A percentile compares a stretch with the other conserved stretches of the same genome.
These are phyloP conservation scores for Coemansia sp. DNA, from an alignment of 192 early-diverging fungal genomes.

Conservation along the genomic window DNA sequence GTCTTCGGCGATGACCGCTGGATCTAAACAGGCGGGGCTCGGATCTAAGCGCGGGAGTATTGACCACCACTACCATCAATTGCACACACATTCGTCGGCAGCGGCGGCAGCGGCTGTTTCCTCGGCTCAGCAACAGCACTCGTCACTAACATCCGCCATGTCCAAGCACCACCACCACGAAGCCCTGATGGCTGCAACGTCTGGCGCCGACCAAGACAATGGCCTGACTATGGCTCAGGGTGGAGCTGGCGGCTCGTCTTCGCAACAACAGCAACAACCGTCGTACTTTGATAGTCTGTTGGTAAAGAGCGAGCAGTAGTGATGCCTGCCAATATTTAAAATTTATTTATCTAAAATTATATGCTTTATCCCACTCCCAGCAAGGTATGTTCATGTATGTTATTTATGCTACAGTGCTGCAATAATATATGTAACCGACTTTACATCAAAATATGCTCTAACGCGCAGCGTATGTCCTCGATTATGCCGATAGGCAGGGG, in stretches of 20 bases:
- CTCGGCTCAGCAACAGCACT: slow-evolving; percentile 21
- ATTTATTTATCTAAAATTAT: slow-evolving; percentile 1
- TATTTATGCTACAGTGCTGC: background rate
- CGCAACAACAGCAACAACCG: slow-evolving; percentile 31
- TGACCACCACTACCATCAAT: slow-evolving; percentile 43
- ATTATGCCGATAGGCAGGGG: slow-evolving; percentile 39
- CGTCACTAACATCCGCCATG: slow-evolving; percentile 24
- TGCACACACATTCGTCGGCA: slow-evolving; percentile 21
- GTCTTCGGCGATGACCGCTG: slow-evolving; percentile 2
- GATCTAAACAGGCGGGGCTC: slow-evolving; percentile 1
- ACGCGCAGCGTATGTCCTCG: slow-evolving; percentile 17
- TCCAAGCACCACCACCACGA: slow-evolving; percentile 6
- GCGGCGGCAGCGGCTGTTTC: slow-evolving; percentile 10
- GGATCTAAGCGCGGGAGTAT: slow-evolving; percentile 49
- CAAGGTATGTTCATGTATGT: too few relatives aligned
- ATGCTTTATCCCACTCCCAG: too few relatives aligned
- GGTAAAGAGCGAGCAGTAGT: slow-evolving; percentile 43
- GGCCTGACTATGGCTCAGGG: slow-evolving; percentile 13
- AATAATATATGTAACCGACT: background rate
- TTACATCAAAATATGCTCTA: slow-evolving; percentile 15
- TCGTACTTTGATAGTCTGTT: slow-evolving; percentile 50
- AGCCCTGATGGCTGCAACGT: slow-evolving; percentile 4
- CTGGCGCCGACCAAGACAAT: slow-evolving; percentile 12
- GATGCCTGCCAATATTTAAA: background rate
- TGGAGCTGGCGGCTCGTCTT: slow-evolving; percentile 4